Conservation (phyloP, 768 basidiomycete species). For the Lactarius sanguifluus region DNA sequence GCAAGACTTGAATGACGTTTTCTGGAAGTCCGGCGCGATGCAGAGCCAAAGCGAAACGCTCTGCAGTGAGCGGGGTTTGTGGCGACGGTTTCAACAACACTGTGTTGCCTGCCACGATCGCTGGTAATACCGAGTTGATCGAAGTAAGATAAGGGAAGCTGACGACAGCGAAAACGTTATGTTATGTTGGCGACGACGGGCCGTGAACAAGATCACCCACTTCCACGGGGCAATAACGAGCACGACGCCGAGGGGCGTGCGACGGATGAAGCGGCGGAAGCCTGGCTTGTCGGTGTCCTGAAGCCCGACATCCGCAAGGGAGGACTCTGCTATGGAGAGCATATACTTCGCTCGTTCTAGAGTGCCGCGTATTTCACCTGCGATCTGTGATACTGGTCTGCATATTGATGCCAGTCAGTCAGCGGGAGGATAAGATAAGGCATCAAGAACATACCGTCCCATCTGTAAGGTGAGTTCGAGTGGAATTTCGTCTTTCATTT, state of each 20-base stretch:
- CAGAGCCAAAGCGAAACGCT: constrained; percentile 71
- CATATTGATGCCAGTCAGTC: not conserved
- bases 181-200: constrained; percentile 5
- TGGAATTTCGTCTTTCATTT: constrained; percentile 58
- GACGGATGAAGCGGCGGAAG: constrained; percentile 79
- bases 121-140: constrained; percentile 90
- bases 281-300: constrained; percentile 79
- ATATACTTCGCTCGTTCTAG: constrained; percentile 82
- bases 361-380: constrained; percentile 80
- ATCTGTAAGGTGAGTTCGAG: constrained; percentile 85
- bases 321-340: constrained; percentile 75
- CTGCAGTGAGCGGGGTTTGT: constrained; percentile 88
- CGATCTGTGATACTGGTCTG: constrained; percentile 76
- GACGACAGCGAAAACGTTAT: constrained; percentile 8
- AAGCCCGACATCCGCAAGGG: constrained; percentile 73
- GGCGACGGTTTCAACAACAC: constrained; percentile 95
- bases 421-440: not conserved
- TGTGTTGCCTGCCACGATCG: constrained; percentile 85
- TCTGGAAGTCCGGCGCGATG: constrained; percentile 75
- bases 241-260: constrained; percentile 83
- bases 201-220: constrained; percentile 43
- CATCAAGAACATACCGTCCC: constrained; percentile 66
- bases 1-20: constrained; percentile 71
- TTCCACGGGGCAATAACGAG: constrained; percentile 93
- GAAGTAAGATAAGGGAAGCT: constrained; percentile 90